phyloP scores from a whole-genome alignment of 768 basidiomycete genomes.

The Pleurotus salmoneostramineus region DNA sequence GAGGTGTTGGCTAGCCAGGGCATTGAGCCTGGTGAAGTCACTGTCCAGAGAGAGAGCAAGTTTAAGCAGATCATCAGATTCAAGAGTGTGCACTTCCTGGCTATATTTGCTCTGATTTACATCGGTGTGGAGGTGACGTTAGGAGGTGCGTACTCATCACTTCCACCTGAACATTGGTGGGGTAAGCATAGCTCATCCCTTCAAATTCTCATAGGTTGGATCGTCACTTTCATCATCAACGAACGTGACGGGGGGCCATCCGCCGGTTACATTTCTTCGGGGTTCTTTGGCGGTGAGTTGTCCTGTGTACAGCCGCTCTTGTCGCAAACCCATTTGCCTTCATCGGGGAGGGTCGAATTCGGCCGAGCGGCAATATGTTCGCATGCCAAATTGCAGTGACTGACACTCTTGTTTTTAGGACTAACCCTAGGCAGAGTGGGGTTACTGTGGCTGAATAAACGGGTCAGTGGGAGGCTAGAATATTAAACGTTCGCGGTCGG shows the following conservation, averaged over 20 bases:
- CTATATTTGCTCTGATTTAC: slow-evolving; percentile 40
- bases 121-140: slow-evolving; percentile 53
- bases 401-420: slow-evolving; percentile 20
- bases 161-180: too few relatives aligned
- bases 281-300: slow-evolving; percentile 20
- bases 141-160: slow-evolving; percentile 43
- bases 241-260: slow-evolving; percentile 40
- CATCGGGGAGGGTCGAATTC: too few relatives aligned
- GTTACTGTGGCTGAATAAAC: slow-evolving; percentile 46
- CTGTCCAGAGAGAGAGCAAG: slow-evolving; percentile 21
- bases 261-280: slow-evolving; percentile 44
- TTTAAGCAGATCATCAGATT: slow-evolving; percentile 43
- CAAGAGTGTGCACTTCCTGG: slow-evolving; percentile 38
- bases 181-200: neutral
- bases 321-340: too few relatives aligned
- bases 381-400: neutral
- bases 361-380: too few relatives aligned
- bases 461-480: slow-evolving; percentile 18
- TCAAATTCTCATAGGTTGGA: slow-evolving; percentile 46
- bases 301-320: too few relatives aligned
- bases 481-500: neutral
- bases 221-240: slow-evolving; percentile 45
- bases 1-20: slow-evolving; percentile 18
- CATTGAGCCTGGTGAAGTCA: slow-evolving; percentile 21
- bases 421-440: slow-evolving; percentile 49